Conservation (phyloP, 2,329 filamentous ascomycete genomes). For the Cytospora piceicola region DNA sequence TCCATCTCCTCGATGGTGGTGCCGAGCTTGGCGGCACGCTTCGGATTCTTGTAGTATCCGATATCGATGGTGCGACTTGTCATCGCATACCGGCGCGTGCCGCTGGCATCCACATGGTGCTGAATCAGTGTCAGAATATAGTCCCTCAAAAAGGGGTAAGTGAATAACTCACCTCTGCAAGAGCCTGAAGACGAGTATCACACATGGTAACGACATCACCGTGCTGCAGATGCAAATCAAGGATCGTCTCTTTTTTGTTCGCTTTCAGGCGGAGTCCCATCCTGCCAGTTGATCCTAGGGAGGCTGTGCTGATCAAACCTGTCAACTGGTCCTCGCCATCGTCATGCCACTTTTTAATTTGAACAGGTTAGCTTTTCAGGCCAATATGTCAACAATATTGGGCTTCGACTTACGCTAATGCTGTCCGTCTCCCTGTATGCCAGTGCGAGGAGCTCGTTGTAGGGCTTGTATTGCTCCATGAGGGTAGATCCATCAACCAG, state of each 20-base stretch:
- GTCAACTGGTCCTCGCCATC: conserved; percentile 68
- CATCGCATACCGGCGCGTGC: conserved; percentile 21
- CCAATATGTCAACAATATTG: conserved; percentile 11
- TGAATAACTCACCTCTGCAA: conserved; percentile 53
- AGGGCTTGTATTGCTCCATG: conserved; percentile 44
- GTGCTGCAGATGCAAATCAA: conserved; percentile 55
- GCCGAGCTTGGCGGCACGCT: not conserved
- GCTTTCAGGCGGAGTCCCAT: conserved; percentile 50
- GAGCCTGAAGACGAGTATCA: conserved; percentile 55
- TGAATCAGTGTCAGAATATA: conserved; percentile 32
- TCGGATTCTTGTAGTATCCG: conserved; percentile 9
- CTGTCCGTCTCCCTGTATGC: conserved; percentile 64
- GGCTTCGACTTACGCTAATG: conserved; percentile 52
- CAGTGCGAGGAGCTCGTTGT: conserved; percentile 67
- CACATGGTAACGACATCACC: conserved; percentile 68
- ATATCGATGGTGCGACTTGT: conserved; percentile 25
- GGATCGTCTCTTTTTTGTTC: conserved; percentile 35
- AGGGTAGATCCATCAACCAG: conserved; percentile 27
- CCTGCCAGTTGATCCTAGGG: conserved; percentile 59
- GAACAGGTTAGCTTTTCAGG: conserved; percentile 6
- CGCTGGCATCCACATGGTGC: conserved; percentile 18
- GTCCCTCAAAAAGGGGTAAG: not conserved
- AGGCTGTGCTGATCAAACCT: conserved; percentile 64
- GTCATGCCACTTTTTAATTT: conserved; percentile 58
- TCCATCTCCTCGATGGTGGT: conserved; percentile 4